Conservation (phyloP, 768 basidiomycete species). For the Kwoniella bestiolae region DNA sequence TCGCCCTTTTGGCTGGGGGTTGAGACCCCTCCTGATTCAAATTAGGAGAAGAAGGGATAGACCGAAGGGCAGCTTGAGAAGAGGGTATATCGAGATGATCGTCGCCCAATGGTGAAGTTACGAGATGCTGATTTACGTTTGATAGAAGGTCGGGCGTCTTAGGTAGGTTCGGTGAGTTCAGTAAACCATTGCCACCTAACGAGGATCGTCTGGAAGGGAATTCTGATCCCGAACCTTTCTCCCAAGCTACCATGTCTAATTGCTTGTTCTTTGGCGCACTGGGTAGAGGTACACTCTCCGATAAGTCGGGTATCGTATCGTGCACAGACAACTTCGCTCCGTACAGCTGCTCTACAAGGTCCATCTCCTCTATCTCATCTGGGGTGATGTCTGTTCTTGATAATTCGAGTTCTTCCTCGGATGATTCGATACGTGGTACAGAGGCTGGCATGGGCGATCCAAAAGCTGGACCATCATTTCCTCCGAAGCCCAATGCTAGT, state of each 20-base stretch:
- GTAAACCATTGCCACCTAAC: not conserved
- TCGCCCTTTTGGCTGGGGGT: slow-evolving; percentile 50
- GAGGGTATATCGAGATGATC: slow-evolving; percentile 9
- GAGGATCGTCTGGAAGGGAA: slow-evolving; percentile 22
- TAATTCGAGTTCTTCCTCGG: not conserved
- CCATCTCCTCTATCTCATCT: slow-evolving; percentile 82
- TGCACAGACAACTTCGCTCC: slow-evolving; percentile 75
- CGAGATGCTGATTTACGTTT: slow-evolving; percentile 3
- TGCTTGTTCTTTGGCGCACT: slow-evolving; percentile 84
- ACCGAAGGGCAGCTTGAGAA: slow-evolving; percentile 4
- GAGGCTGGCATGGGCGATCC: slow-evolving; percentile 41
- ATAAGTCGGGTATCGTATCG: slow-evolving; percentile 72
- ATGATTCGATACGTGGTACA: slow-evolving; percentile 17
- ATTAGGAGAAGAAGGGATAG: not conserved
- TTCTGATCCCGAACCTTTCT: slow-evolving; percentile 25
- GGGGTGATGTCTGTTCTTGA: slow-evolving; percentile 18
- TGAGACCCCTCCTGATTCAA: not conserved
- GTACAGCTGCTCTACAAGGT: slow-evolving; percentile 94
- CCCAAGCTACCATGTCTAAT: slow-evolving; percentile 82
- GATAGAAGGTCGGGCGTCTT: slow-evolving; percentile 19
- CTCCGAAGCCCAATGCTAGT: not conserved
- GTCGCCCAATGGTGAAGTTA: not conserved
- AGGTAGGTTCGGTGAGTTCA: slow-evolving; percentile 11
- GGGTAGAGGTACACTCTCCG: slow-evolving; percentile 81
- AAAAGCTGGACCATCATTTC: slow-evolving; percentile 33